Base-by-base conservation (phyloP, 768 basidiomycete genomes). In the Psilocybe azurescens region DNA sequence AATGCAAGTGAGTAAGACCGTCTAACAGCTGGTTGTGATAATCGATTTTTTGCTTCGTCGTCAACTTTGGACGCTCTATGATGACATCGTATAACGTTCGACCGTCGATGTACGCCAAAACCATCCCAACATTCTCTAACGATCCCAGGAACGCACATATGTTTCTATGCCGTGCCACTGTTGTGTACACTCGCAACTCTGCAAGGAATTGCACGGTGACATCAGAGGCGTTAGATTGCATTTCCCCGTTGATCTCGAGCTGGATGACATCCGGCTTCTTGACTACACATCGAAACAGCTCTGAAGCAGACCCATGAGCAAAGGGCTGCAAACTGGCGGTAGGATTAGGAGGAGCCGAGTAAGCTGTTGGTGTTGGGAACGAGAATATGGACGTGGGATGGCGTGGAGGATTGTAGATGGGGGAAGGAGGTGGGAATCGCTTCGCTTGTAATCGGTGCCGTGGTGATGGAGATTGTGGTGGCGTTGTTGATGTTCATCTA, bases 171-270 rank as follows among this genome's bases (percentile, higher is more conserved):
- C 88, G 86, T 9, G 86, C 74, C 3, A 93, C 77, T 41, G 89
- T 91, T 5, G 90, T 93, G 75, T 94, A 95, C 3, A 94, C 92
- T 49, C 93, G 87, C 20, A 95, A 79, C 75, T 95, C 93, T 3
- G 93, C 93, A 53, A 93, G 85, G 74, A 94, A 95, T 69, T 95
- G 93, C 10, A 89, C 86, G 0, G 90, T 90, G 59, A 95, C 93
- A 73, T 95, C 93, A 18, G 84, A 81, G 2, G 91, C 88, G 68
- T 95, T 95, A 39, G 90, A 89, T 74, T 93, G 91, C 84, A 94
- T 88, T 75, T 94, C 92, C n/a, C 87, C 93, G 69, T 95, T 94
- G 77, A 95, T 91, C 77, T 95, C 93, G 63, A 95, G 85, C 77
- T 92, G 90, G 3, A 93, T 78, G 41, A 93, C 83, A 70, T 93